phyloP scores from a whole-genome alignment of 352 stramenopile species.

The Globisporangium carolinianum region DNA sequence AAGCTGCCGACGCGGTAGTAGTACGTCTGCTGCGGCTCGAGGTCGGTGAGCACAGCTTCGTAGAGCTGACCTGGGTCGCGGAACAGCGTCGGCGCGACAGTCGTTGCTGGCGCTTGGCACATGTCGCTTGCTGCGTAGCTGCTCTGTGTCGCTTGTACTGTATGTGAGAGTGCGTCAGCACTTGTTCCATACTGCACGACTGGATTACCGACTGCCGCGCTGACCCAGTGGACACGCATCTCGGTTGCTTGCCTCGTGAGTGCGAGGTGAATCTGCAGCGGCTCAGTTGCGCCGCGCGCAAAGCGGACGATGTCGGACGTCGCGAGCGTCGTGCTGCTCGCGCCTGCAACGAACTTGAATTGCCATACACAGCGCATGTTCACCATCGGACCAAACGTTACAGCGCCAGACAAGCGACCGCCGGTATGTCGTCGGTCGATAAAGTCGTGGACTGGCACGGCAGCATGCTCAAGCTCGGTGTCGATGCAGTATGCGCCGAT shows the following conservation, averaged over 20 bases:
- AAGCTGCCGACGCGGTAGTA: slow-evolving; percentile 12
- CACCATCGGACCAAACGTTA: slow-evolving; percentile 16
- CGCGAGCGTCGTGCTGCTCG: slow-evolving; percentile 17
- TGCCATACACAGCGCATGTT: slow-evolving; percentile 25
- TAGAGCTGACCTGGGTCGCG: slow-evolving; percentile 12
- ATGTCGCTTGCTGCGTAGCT: slow-evolving; percentile 8
- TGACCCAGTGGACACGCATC: slow-evolving; percentile 56
- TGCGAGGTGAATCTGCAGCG: slow-evolving; percentile 13
- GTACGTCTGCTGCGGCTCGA: slow-evolving; percentile 9
- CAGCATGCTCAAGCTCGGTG: slow-evolving; percentile 4
- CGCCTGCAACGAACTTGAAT: slow-evolving; percentile 18
- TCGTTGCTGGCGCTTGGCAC: slow-evolving; percentile 9
- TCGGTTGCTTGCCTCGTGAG: slow-evolving; percentile 11
- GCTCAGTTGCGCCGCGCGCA: slow-evolving; percentile 25
- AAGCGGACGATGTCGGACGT: slow-evolving; percentile 27
- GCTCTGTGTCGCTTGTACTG: slow-evolving; percentile 2
- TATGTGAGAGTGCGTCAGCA: slow-evolving; percentile 10
- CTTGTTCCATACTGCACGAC: slow-evolving; percentile 30
- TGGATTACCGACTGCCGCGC: slow-evolving; percentile 25
- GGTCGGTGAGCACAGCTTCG: slow-evolving; percentile 8
- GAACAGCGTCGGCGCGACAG: slow-evolving; percentile 4
- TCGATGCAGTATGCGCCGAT: slow-evolving; percentile 19
- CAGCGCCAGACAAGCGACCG: not conserved
- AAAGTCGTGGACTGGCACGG: slow-evolving; percentile 10
- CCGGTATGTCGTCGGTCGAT: slow-evolving; percentile 11